Evolutionary conservation across 345 rosid genomes (phyloP).

Genomic region (Eucalyptus regnans): DNA sequence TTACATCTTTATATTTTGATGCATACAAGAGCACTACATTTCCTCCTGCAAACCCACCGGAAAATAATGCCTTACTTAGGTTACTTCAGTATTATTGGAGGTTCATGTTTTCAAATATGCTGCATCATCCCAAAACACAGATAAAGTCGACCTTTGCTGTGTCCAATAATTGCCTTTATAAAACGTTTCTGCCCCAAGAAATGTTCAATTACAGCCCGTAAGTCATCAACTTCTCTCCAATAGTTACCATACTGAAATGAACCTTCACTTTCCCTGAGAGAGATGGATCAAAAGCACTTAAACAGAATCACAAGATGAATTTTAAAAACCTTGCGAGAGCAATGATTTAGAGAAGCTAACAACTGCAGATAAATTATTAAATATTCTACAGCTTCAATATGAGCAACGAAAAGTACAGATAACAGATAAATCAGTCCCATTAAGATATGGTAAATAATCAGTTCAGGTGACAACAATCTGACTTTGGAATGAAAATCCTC

Average conservation of each 20-base stretch:
- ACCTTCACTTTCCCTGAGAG: constrained; percentile 76
- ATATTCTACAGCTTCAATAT: not conserved
- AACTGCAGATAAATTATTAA: not conserved
- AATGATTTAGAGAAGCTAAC: not conserved
- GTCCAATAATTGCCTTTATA: constrained; percentile 57
- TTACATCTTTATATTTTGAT: constrained; percentile 58
- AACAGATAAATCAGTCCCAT: not conserved
- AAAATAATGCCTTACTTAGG: not conserved
- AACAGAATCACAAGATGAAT: not conserved
- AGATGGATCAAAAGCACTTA: not conserved
- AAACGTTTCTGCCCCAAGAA: constrained; percentile 25
- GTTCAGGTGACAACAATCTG: not conserved
- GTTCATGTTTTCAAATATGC: not conserved
- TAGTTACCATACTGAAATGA: constrained; percentile 88
- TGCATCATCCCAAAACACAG: not conserved
- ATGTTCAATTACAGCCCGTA: constrained; percentile 43
- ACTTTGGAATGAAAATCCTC: not conserved
- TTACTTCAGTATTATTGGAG: not conserved
- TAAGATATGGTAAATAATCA: not conserved
- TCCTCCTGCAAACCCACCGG: constrained; percentile 37
- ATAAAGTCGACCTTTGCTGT: constrained; percentile 69
- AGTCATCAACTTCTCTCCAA: constrained; percentile 68
- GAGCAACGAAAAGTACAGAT: not conserved
- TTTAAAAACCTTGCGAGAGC: not conserved
- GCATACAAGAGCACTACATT: constrained; percentile 80